A percentile compares a stretch with the other conserved stretches of the same genome.
phyloP scores from a whole-genome alignment of 129 eudicot genomes.

The Tagetes patula region DNA sequence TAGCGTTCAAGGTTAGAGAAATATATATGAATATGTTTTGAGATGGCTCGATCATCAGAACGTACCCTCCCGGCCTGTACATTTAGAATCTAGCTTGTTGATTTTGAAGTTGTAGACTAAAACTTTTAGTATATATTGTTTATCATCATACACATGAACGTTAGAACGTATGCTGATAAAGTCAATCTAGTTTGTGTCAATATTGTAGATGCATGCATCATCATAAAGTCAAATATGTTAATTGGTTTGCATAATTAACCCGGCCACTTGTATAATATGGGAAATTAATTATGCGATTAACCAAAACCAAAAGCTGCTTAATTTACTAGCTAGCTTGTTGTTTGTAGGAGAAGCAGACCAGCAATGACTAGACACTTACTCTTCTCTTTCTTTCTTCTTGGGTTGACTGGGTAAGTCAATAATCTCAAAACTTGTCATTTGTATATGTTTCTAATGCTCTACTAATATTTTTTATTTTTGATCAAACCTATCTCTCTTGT shows the following conservation, averaged over 20 bases:
- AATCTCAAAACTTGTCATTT: background rate
- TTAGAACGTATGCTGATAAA: background rate
- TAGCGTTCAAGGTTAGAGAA: too few species aligned
- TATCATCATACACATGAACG: too few species aligned
- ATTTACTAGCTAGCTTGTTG: background rate
- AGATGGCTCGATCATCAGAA: too few species aligned
- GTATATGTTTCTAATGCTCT: background rate
- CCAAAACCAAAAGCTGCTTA: slow-evolving; percentile 9
- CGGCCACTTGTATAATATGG: slow-evolving; percentile 10
- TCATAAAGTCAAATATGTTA: slow-evolving; percentile 11
- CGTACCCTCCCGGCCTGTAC: too few species aligned
- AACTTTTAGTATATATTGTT: too few species aligned
- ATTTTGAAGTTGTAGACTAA: too few species aligned
- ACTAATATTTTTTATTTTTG: background rate
- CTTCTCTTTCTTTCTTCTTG: slow-evolving; percentile 78
- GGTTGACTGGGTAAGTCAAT: slow-evolving; percentile 85
- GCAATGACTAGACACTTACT: slow-evolving; percentile 66
- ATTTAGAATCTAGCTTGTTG: too few species aligned
- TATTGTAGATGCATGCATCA: background rate
- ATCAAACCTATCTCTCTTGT: too few species aligned
- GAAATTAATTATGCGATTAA: slow-evolving; percentile 15
- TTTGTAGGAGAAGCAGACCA: slow-evolving; percentile 73
- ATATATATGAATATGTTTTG: too few species aligned
- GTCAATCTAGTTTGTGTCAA: background rate
- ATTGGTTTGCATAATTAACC: background rate